Percentiles rank a stretch among this genome's conserved stretches.
Evolutionary conservation across 140 eudicot genomes (phyloP).

Genomic region (Cichorium intybus): DNA sequence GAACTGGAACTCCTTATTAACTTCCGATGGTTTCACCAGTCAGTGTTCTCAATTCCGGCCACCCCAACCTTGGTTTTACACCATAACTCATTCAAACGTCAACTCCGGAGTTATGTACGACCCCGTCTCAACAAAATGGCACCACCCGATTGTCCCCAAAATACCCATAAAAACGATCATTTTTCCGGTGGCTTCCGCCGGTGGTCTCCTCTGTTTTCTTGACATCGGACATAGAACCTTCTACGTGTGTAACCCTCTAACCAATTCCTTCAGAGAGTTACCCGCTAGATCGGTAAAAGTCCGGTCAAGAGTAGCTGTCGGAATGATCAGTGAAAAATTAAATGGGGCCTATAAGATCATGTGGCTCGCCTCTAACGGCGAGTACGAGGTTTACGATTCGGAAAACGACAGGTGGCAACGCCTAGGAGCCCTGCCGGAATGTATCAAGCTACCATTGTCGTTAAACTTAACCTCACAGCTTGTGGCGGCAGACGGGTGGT

Average conservation of each 20-base stretch:
- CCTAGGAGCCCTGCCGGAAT: constrained; percentile 57
- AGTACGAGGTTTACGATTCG: constrained; percentile 81
- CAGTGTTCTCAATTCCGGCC: constrained; percentile 59
- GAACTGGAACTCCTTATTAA: constrained; percentile 73
- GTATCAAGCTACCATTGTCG: constrained; percentile 63
- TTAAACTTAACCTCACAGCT: constrained; percentile 60
- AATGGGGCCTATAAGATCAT: constrained; percentile 50
- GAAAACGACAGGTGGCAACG: constrained; percentile 51
- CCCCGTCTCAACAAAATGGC: constrained; percentile 72
- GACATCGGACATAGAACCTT: constrained; percentile 72
- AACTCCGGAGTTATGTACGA: constrained; percentile 78
- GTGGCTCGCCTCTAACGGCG: constrained; percentile 80
- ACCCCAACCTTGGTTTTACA: constrained; percentile 81
- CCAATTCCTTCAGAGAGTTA: constrained; percentile 70
- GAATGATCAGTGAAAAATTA: constrained; percentile 54
- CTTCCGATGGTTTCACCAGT: constrained; percentile 63
- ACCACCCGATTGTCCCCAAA: constrained; percentile 63
- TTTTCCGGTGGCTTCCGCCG: constrained; percentile 89
- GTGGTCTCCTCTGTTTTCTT: constrained; percentile 87
- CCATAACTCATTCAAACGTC: constrained; percentile 62
- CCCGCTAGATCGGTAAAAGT: constrained; percentile 68
- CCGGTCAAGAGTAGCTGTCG: constrained; percentile 83
- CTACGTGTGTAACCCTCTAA: constrained; percentile 79
- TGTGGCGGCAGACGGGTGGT: constrained; percentile 43
- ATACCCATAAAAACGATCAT: constrained; percentile 59